These are phyloP conservation scores for Isabelozyma heimii DNA, from an alignment of 805 yeast species.

Conservation along the genomic window DNA sequence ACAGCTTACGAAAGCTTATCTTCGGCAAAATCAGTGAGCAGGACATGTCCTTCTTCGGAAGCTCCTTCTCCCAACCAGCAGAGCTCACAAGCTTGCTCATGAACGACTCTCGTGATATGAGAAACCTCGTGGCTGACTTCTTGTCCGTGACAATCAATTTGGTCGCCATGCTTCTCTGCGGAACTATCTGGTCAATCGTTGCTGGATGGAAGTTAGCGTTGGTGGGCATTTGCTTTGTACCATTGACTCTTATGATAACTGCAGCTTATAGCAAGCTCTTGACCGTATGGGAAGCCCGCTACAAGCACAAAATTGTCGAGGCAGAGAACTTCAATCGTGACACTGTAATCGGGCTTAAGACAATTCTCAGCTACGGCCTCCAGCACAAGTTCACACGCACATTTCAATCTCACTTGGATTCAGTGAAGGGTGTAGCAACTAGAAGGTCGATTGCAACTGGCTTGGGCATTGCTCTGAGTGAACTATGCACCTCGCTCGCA, in stretches of 20 bases:
- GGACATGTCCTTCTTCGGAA: conserved; percentile 51
- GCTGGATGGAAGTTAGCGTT: conserved; percentile 86
- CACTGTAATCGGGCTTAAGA: conserved; percentile 54
- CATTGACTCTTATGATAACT: conserved; percentile 55
- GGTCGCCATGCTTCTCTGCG: conserved; percentile 51
- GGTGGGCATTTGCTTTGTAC: conserved; percentile 76
- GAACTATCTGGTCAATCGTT: conserved; percentile 73
- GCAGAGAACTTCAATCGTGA: conserved; percentile 55
- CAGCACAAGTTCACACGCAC: conserved; percentile 43
- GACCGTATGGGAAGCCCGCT: conserved; percentile 54
- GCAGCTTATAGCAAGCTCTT: conserved; percentile 49
- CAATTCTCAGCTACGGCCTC: conserved; percentile 59
- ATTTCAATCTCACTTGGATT: conserved; percentile 27
- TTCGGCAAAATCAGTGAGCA: conserved; percentile 52
- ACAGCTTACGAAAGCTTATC: conserved; percentile 45
- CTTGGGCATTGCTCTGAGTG: conserved; percentile 59
- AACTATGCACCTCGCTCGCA: conserved; percentile 53
- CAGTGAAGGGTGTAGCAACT: conserved; percentile 39
- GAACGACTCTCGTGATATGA: conserved; percentile 79
- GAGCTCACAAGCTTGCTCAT: conserved; percentile 65
- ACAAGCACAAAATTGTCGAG: conserved; percentile 54
- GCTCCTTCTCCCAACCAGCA: conserved; percentile 38
- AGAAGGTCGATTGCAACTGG: conserved; percentile 63
- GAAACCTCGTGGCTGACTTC: conserved; percentile 63
- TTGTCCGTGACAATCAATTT: conserved; percentile 54